Percentiles rank a stretch among this genome's conserved stretches.
phyloP scores from a whole-genome alignment of 2,329 filamentous ascomycete genomes.

The Pestalotiopsis fici region DNA sequence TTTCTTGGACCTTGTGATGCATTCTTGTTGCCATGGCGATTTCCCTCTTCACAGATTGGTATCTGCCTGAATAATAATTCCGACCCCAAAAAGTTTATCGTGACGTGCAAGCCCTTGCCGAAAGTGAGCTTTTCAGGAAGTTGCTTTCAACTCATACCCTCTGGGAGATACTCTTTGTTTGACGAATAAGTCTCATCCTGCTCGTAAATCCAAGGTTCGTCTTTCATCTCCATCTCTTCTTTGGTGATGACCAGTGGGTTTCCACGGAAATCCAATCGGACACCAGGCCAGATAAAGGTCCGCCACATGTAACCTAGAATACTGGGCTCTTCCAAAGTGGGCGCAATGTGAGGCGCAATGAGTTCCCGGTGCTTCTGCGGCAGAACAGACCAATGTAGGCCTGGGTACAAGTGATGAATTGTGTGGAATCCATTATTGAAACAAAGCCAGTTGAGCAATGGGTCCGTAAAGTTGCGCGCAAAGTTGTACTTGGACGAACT shows the following conservation, averaged over 20 bases:
- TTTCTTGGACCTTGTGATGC: no score
- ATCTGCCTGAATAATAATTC: not conserved
- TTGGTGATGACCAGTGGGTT: conserved; percentile 12
- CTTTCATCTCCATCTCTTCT: conserved; percentile 14
- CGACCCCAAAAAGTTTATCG: not conserved
- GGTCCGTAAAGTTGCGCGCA: conserved; percentile 14
- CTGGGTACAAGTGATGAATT: conserved; percentile 13
- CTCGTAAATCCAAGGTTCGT: conserved; percentile 14
- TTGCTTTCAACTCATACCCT: conserved; percentile 11
- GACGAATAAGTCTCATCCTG: conserved; percentile 12
- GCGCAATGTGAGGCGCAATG: conserved; percentile 11
- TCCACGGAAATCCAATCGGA: conserved; percentile 13
- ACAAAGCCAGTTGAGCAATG: conserved; percentile 12
- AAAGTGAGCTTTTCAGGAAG: not conserved
- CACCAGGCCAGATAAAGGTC: conserved; percentile 12
- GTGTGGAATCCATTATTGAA: conserved; percentile 16
- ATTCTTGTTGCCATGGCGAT: not conserved
- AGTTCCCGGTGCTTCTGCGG: conserved; percentile 15
- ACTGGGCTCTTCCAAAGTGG: conserved; percentile 13
- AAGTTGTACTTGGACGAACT: conserved; percentile 13
- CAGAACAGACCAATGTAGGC: conserved; percentile 13
- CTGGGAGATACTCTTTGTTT: conserved; percentile 12
- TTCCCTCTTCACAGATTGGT: not conserved
- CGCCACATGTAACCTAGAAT: conserved; percentile 15
- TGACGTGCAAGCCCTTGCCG: not conserved